Base-by-base conservation (phyloP, 2,329 filamentous ascomycete species). In the Neofusicoccum laricinum region DNA sequence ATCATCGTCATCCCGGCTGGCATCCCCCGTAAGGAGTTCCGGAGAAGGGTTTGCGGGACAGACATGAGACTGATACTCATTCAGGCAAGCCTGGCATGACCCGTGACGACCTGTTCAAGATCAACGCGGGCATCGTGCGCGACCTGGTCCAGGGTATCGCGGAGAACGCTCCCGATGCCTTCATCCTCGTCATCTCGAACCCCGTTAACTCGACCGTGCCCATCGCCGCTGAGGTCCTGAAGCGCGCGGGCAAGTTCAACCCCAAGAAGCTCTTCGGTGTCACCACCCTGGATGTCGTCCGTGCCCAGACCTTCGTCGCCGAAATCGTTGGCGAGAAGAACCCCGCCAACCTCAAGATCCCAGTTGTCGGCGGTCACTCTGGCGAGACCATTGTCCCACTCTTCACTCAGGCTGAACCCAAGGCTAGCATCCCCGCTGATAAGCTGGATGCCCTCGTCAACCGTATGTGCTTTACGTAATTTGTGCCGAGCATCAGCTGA, bases 61-160 rank as follows among this genome's bases (percentile, higher is more conserved):
- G 8, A 30, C 19, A 32, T 40, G 46, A 61, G 43, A 59, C 55
- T 59, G 41, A 59, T 30, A 15, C n/a, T 17, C 40, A 19, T 66
- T 65, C 69, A 97, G 94, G 94, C 82, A 98, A 98, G 87, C 95
- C 95, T 73, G 95, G 95, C 75, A 99, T 99, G 95, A 97, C 91
- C 80, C 93, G 95, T 83, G 95, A 99, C 75, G 95, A 98, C 78
- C 91, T 99, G 66, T 99, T 99, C 90, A 97, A 97, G 84, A 97
- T 97, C 86, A 99, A 99, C 80, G 95, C 95, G 67, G 92, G 93
- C 73, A 99, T 99, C 76, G 95, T 99, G 76, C 92, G 95, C 82
- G 93, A 92, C 72, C 86, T 99, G 71, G 90, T 96, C 72, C 90
- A 96, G 84, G 89, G 91, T 61, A 88, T 92, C 73, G 93, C 94